Evolutionary conservation across 306 rosid species (phyloP).

Genomic region (Styphnolobium japonicum): DNA sequence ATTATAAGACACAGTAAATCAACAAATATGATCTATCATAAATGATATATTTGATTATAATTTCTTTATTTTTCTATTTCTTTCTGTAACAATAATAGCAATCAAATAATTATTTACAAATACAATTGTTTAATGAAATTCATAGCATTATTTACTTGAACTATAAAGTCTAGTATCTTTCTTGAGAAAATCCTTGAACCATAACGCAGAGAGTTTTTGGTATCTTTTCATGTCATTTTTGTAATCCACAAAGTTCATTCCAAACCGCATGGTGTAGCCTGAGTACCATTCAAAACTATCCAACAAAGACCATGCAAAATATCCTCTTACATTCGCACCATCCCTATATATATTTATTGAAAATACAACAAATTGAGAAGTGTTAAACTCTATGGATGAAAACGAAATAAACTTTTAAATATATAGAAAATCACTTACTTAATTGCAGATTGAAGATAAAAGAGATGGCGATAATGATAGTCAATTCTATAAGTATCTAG

Average conservation of each 20-base stretch:
- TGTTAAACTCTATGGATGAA: neutral
- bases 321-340: slow-evolving; percentile 59
- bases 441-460: slow-evolving; percentile 42
- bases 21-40: too few species aligned
- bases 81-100: neutral
- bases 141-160: neutral
- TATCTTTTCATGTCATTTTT: slow-evolving; percentile 37
- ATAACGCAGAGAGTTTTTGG: slow-evolving; percentile 44
- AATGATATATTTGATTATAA: too few species aligned
- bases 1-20: too few species aligned
- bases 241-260: slow-evolving; percentile 50
- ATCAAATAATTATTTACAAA: neutral
- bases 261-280: slow-evolving; percentile 47
- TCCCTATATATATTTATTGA: slow-evolving; percentile 2
- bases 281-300: slow-evolving; percentile 54
- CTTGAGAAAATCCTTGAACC: slow-evolving; percentile 53
- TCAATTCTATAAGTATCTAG: slow-evolving; percentile 47
- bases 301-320: slow-evolving; percentile 64
- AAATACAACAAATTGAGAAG: neutral
- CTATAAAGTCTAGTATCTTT: neutral
- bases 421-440: slow-evolving; percentile 24
- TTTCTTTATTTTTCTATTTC: neutral
- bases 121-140: neutral
- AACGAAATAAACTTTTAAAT: neutral
- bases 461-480: slow-evolving; percentile 44